Percentiles rank a stretch among this genome's conserved stretches.
Conservation (phyloP, 2,329 filamentous ascomycete species). For the Bipolaris oryzae region DNA sequence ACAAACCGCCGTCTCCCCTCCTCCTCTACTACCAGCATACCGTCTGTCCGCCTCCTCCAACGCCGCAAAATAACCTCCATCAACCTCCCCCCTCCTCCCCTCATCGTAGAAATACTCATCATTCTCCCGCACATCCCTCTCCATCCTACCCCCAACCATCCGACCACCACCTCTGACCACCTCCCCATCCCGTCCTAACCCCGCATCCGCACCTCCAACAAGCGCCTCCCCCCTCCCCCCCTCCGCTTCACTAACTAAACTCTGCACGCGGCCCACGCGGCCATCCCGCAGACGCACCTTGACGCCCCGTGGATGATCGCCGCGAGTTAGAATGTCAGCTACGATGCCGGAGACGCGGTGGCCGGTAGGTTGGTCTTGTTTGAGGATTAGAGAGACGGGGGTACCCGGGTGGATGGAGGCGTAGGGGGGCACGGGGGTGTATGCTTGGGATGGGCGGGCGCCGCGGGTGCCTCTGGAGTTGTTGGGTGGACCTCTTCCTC, state of each 20-base stretch:
- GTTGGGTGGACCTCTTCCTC: not conserved
- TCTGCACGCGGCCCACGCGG: conserved; percentile 75
- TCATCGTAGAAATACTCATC: conserved; percentile 43
- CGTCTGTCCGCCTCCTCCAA: conserved; percentile 37
- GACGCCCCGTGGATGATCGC: conserved; percentile 78
- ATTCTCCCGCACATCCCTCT: conserved; percentile 37
- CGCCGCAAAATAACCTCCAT: conserved; percentile 28
- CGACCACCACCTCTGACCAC: conserved; percentile 12
- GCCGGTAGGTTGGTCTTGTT: conserved; percentile 76
- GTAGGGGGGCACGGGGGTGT: conserved; percentile 14
- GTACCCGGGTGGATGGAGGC: conserved; percentile 63
- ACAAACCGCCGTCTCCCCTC: conserved; percentile 53
- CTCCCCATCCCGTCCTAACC: conserved; percentile 37
- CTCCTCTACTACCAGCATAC: conserved; percentile 17
- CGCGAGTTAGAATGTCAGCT: conserved; percentile 70
- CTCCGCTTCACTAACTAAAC: conserved; percentile 52
- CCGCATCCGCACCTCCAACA: conserved; percentile 31
- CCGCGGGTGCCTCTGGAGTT: not conserved
- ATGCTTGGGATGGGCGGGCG: conserved; percentile 1
- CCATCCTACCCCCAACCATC: conserved; percentile 25
- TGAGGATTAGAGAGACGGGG: conserved; percentile 73
- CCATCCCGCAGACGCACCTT: conserved; percentile 77
- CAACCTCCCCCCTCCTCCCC: conserved; percentile 8
- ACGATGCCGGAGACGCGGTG: conserved; percentile 71
- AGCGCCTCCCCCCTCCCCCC: conserved; percentile 31